A percentile compares a stretch with the other conserved stretches of the same genome.
phyloP scores from a whole-genome alignment of 1,284 basidiomycete species.

The Moesziomyces parantarcticus region DNA sequence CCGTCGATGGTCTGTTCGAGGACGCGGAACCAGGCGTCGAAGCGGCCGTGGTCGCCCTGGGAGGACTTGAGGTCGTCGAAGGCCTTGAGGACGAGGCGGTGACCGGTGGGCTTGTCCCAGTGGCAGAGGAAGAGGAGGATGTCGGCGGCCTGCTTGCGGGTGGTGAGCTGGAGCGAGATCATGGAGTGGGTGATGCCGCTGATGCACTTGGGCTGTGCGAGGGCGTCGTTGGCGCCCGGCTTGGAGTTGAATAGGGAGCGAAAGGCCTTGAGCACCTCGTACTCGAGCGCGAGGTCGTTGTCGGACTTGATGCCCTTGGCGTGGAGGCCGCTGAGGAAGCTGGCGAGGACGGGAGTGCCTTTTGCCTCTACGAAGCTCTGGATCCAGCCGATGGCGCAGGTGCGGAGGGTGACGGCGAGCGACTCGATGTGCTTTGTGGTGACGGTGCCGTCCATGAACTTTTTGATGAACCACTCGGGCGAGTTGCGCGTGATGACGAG shows the following conservation, averaged over 20 bases:
- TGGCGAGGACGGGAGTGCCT: conserved; percentile 82
- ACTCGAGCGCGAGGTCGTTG: conserved; percentile 79
- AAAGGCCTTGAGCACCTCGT: conserved; percentile 89
- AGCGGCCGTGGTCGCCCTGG: conserved; percentile 70
- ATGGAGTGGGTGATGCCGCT: conserved; percentile 85
- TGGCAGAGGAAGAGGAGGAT: conserved; percentile 73
- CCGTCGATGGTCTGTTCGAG: conserved; percentile 82
- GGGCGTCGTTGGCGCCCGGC: conserved; percentile 81
- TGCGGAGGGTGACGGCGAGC: conserved; percentile 81
- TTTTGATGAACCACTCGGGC: conserved; percentile 79
- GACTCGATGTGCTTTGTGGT: conserved; percentile 82
- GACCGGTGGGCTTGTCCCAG: conserved; percentile 70
- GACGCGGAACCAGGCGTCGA: conserved; percentile 89
- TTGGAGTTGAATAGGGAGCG: conserved; percentile 83
- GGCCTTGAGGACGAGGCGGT: conserved; percentile 70
- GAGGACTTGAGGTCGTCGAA: conserved; percentile 68
- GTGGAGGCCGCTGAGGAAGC: conserved; percentile 72
- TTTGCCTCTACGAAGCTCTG: conserved; percentile 72
- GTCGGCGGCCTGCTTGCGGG: conserved; percentile 84
- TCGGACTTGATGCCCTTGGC: conserved; percentile 68
- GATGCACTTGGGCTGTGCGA: conserved; percentile 81
- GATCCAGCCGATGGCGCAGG: conserved; percentile 67
- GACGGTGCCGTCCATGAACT: conserved; percentile 86
- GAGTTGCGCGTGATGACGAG: conserved; percentile 65
- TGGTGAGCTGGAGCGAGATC: conserved; percentile 82